Evolutionary conservation across 1,139 yeast species (phyloP), one percentile per base, ranked within the genome.

Genomic region (Torulaspora globosa): DNA sequence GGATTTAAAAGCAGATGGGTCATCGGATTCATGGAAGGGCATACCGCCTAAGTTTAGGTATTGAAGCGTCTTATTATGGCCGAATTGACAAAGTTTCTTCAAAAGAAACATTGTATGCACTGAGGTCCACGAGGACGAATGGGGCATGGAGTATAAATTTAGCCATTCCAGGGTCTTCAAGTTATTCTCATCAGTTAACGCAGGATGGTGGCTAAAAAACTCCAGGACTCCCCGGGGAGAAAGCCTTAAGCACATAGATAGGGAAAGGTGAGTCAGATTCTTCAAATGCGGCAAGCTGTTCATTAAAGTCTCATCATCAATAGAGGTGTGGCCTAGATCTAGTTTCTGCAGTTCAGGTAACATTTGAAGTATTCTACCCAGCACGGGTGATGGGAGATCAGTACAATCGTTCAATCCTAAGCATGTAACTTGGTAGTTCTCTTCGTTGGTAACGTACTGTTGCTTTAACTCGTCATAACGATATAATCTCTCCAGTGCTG

Each of bases 361-460:
- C 47, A 72, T 72, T 4, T 82, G 80, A 34, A 90, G 69, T 3
- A 87, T 63, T 50, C 74, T 76, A 37, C 71, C 73, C 51, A 85
- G 78, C 0, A 75, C 74, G 12, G 72, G 73, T 2, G 78, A 66
- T 2, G 88, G 75, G 39, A 90, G 70, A 51, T 86, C 88, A 2
- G 95, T 82, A 64, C 97, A 89, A 59, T 88, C 96, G 67, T 89
- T 96, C 59, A 89, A 79, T 0, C 95, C 86, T 11, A 89, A 62
- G 52, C 85, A 81, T 6, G 67, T 60, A 12, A 72, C 61, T 38
- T 61, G 64, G 34, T 62, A 58, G 33, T 70, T 65, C 11, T 62
- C 64, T 16, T 65, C 65, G n/a, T 50, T 48, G 11, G 59, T 57
- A 19, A 44, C 43, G 16, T 37, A 32, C 12, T 41, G 29, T 8